phyloP scores from a whole-genome alignment of 148 eudicot genomes.

The Camellia japonica region DNA sequence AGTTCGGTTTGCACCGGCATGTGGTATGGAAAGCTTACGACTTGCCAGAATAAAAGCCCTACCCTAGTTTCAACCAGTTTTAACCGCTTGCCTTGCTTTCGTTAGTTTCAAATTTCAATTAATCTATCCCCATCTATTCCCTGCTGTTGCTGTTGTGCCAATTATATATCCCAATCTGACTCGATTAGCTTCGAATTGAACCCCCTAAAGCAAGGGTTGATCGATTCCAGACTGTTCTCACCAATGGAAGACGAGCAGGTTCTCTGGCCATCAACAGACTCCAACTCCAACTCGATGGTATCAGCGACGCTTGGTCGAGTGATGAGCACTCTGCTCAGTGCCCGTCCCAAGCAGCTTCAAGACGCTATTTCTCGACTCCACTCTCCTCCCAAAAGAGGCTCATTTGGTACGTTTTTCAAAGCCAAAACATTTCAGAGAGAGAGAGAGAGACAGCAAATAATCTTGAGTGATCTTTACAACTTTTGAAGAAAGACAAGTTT shows the following conservation, averaged over 20 bases:
- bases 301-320: slow-evolving; percentile 62
- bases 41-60: too few species aligned
- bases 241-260: slow-evolving; percentile 33
- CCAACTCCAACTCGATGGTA: slow-evolving; percentile 41
- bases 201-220: not conserved
- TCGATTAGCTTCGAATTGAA: not conserved
- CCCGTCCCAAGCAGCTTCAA: slow-evolving; percentile 60
- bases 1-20: too few species aligned
- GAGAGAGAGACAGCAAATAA: too few species aligned
- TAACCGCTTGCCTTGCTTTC: too few species aligned
- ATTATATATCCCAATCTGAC: not conserved
- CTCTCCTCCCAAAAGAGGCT: slow-evolving; percentile 29
- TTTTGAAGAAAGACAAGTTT: too few species aligned
- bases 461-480: too few species aligned
- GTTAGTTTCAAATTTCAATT: too few species aligned
- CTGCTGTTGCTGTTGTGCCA: too few species aligned
- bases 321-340: slow-evolving; percentile 47
- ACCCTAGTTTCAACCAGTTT: too few species aligned
- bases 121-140: too few species aligned
- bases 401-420: slow-evolving; percentile 20
- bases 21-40: too few species aligned
- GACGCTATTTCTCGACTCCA: slow-evolving; percentile 53
- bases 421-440: too few species aligned
- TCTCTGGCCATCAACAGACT: slow-evolving; percentile 22
- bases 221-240: not conserved